Evolutionary conservation across 2,329 filamentous ascomycete genomes (phyloP), one percentile per base, ranked within the genome.

Genomic region (Hymenoscyphus occultus): DNA sequence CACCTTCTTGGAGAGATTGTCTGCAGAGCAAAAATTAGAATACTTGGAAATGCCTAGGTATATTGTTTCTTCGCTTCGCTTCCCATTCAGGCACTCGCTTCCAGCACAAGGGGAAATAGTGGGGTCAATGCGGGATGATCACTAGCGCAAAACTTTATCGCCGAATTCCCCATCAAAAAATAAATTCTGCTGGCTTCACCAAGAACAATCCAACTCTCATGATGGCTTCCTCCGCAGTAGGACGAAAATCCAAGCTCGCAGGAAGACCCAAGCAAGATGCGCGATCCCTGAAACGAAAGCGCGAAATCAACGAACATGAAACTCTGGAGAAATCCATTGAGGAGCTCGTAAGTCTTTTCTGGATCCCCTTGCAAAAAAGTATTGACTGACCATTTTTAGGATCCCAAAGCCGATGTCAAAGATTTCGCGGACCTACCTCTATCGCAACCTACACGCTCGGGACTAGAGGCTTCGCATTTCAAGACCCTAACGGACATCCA

Each of bases 401-500:
- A 76, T 64, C 67, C 65, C 13, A 76, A 73, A 68, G 66, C 67
- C 59, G 73, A 75, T 57, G 69, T 74, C 72, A 88, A 87, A 69
- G 84, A 85, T 69, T 99, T 99, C 77, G 83, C 88, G 71, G 88
- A 97, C 65, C 84, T 99, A 0, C 95, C 95, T 16, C 84, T 99
- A 64, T 98, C 93, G 62, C 84, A 89, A 70, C 84, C 91, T 16
- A 98, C 95, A 2, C 81, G 86, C 40, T 84, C 84, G 22, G 95
- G 95, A 61, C 86, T 99, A 68, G 87, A 93, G 69, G 84, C 90
- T 51, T 93, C 91, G 13, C 93, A 98, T 77, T 99, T 94, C 81
- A 91, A 93, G 74, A 88, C 86, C 59, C 83, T 97, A 70, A 99
- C 95, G 67, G 93, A 97, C 70, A 91, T 99, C 72, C 95, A 99